These are phyloP conservation scores for Hemileia vastatrix DNA, from an alignment of 1,284 basidiomycete genomes.

Conservation along the genomic window DNA sequence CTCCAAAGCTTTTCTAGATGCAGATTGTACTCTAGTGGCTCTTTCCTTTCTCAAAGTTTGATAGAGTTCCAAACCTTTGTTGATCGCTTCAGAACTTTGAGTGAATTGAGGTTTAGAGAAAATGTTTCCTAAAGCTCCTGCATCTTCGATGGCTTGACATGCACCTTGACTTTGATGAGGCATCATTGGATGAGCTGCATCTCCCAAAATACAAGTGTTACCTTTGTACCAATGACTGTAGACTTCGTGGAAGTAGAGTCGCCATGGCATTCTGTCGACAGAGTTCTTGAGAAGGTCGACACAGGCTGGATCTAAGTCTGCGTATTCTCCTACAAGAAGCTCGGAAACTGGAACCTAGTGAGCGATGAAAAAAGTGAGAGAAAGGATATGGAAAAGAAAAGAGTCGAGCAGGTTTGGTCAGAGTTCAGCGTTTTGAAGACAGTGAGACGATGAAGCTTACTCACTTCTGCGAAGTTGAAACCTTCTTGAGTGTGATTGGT, in stretches of 20 bases:
- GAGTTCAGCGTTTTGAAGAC: background rate
- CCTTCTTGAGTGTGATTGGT: slow-evolving; percentile 46
- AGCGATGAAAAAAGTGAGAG: background rate
- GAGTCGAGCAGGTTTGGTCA: background rate
- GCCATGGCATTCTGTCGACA: slow-evolving; percentile 45
- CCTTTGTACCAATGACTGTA: slow-evolving; percentile 43
- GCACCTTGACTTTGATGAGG: slow-evolving; percentile 41
- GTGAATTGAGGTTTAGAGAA: slow-evolving; percentile 39
- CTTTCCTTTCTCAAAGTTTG: slow-evolving; percentile 45
- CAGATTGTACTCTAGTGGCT: slow-evolving; percentile 45
- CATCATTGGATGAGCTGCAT: slow-evolving; percentile 44
- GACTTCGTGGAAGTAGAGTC: slow-evolving; percentile 45
- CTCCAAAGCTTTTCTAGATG: slow-evolving; percentile 42
- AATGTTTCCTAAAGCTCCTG: slow-evolving; percentile 40
- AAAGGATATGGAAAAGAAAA: background rate
- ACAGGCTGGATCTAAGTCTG: slow-evolving; percentile 41
- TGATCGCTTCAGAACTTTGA: slow-evolving; percentile 33
- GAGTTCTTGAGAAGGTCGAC: slow-evolving; percentile 42
- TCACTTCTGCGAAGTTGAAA: slow-evolving; percentile 44
- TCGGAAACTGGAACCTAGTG: slow-evolving; percentile 37
- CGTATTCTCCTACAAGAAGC: slow-evolving; percentile 41
- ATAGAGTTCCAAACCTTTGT: slow-evolving; percentile 45
- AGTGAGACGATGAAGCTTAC: too few relatives aligned
- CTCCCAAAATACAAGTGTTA: slow-evolving; percentile 40
- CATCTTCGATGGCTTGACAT: slow-evolving; percentile 42